These are phyloP conservation scores for Aspergillus eucalypticola DNA, from an alignment of 2,329 filamentous ascomycete species.

Conservation along the genomic window DNA sequence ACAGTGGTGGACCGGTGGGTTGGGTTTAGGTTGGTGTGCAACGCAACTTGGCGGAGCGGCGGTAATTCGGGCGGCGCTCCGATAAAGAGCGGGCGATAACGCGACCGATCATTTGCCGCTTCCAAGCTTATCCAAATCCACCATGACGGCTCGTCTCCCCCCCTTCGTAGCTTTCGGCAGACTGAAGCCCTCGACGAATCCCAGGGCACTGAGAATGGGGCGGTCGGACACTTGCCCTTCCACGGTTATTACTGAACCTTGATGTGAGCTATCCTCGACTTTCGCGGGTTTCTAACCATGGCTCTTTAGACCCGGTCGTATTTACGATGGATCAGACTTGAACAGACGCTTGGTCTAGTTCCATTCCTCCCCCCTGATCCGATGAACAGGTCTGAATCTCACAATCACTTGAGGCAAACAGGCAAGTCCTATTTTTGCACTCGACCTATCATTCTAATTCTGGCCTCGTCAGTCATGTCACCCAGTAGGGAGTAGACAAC, in stretches of 20 bases:
- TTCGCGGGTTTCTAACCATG: neutral
- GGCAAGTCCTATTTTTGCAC: neutral
- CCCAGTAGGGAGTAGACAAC: too few species aligned
- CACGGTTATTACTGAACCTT: neutral
- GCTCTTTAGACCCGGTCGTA: neutral
- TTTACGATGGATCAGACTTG: constrained; percentile 1
- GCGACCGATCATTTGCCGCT: neutral
- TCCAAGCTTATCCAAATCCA: too few species aligned
- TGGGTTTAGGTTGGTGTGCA: neutral
- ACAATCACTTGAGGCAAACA: neutral
- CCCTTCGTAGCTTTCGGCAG: too few species aligned
- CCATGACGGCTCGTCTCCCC: too few species aligned
- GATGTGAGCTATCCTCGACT: neutral
- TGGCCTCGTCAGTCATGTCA: neutral
- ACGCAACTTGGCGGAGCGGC: neutral
- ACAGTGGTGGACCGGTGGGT: too few species aligned
- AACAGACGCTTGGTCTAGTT: neutral
- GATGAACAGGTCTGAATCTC: neutral
- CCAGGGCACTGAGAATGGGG: neutral
- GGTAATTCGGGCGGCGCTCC: constrained; percentile 7
- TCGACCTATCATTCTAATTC: neutral
- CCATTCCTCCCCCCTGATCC: neutral
- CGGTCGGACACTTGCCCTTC: neutral
- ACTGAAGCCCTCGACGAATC: neutral
- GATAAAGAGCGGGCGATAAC: neutral